Conservation (phyloP, 2,329 filamentous ascomycete genomes). For the Fusarium coffeatum region DNA sequence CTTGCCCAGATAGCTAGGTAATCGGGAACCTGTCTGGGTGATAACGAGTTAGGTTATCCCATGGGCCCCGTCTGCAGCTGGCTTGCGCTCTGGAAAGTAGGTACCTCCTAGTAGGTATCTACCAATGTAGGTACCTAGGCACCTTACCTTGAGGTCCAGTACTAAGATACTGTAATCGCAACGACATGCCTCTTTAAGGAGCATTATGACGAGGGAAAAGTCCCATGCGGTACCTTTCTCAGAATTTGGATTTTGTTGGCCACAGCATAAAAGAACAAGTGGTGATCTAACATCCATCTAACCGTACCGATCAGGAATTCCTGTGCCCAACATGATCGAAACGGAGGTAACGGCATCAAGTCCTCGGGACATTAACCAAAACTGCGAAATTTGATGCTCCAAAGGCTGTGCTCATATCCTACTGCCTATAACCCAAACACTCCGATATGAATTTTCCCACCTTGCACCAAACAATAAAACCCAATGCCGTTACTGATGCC, state of each 20-base stretch:
- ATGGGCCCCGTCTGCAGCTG: neutral
- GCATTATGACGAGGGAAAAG: neutral
- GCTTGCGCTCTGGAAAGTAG: neutral
- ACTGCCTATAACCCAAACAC: constrained; percentile 6
- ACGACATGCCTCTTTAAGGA: neutral
- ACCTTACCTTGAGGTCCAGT: too few species aligned
- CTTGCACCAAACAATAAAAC: neutral
- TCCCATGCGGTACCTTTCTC: neutral
- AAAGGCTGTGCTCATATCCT: neutral
- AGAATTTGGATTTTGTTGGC: neutral
- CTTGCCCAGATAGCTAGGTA: neutral
- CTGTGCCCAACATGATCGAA: neutral
- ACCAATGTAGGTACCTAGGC: too few species aligned
- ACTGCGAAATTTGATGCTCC: neutral
- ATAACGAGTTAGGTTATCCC: neutral
- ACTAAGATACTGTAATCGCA: neutral
- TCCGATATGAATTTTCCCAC: constrained; percentile 2
- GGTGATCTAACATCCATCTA: neutral
- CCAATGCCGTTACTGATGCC: constrained; percentile 7
- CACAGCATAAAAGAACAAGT: neutral
- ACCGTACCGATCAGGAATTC: neutral
- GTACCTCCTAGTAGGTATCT: too few species aligned
- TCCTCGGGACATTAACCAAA: neutral
- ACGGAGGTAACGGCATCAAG: neutral
- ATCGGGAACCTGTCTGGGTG: neutral